These are phyloP conservation scores for Penicillium brevicompactum DNA, from an alignment of 2,329 filamentous ascomycete genomes.

Conservation along the genomic window DNA sequence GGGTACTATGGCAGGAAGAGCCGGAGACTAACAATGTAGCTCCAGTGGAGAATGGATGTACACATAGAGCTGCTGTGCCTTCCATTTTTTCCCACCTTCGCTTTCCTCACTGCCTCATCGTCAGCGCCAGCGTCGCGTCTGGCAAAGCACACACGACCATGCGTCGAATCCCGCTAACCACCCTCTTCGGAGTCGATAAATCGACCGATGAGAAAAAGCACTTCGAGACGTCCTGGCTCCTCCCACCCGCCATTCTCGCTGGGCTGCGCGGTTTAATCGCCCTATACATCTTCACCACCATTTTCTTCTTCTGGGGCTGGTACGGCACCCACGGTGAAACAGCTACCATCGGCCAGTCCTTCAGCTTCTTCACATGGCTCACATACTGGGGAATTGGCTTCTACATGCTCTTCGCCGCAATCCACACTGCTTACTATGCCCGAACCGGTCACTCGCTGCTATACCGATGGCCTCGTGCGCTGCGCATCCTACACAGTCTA, in stretches of 20 bases:
- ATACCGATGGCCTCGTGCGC: slow-evolving; percentile 59
- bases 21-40: not conserved
- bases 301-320: slow-evolving; percentile 71
- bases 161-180: slow-evolving; percentile 18
- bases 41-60: too few species aligned
- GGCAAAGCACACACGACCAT: slow-evolving; percentile 10
- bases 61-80: not conserved
- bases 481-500: slow-evolving; percentile 67
- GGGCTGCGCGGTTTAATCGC: slow-evolving; percentile 51
- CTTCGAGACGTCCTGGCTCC: slow-evolving; percentile 79
- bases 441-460: slow-evolving; percentile 57
- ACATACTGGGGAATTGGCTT: slow-evolving; percentile 82
- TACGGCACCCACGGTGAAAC: slow-evolving; percentile 58
- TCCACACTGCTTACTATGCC: slow-evolving; percentile 71
- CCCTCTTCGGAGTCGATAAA: slow-evolving; percentile 38
- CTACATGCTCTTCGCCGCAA: slow-evolving; percentile 69
- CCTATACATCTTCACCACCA: slow-evolving; percentile 67
- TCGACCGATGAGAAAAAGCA: slow-evolving; percentile 56
- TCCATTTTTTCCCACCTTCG: not conserved
- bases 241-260: slow-evolving; percentile 67
- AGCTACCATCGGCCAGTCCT: slow-evolving; percentile 55
- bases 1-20: not conserved
- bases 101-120: not conserved
- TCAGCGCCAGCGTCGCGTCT: too few species aligned
- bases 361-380: slow-evolving; percentile 81